Conservation (phyloP, 768 basidiomycete species). For the Trametes coccinea region DNA sequence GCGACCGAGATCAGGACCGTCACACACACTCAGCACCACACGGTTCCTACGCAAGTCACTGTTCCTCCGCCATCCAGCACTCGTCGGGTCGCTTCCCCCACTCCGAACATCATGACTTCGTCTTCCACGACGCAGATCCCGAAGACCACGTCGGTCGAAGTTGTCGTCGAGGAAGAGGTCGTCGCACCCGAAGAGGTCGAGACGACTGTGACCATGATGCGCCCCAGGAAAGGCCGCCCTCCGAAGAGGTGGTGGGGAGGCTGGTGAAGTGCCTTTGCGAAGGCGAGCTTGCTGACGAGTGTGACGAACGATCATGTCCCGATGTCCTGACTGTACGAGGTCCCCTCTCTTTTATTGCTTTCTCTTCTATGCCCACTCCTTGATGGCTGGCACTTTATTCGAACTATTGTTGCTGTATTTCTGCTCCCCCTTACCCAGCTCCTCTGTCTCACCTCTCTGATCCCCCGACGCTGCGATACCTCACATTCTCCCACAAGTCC, state of each 20-base stretch:
- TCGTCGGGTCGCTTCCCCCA: conserved; percentile 70
- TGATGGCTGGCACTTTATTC: conserved; percentile 25
- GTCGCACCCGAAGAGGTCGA: conserved; percentile 44
- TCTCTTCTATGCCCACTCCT: conserved; percentile 36
- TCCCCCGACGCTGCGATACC: conserved; percentile 22
- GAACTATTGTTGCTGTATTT: conserved; percentile 22
- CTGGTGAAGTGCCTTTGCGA: conserved; percentile 25
- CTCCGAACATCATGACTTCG: conserved; percentile 61
- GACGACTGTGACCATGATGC: conserved; percentile 21
- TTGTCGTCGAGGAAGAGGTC: conserved; percentile 58
- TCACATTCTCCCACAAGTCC: conserved; percentile 20
- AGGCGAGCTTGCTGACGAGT: conserved; percentile 19
- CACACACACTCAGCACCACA: conserved; percentile 37
- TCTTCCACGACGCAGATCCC: conserved; percentile 60
- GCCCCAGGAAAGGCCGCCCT: conserved; percentile 22
- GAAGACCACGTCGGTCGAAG: conserved; percentile 71
- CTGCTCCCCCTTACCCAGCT: conserved; percentile 13
- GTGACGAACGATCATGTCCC: conserved; percentile 29
- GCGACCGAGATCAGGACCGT: conserved; percentile 52
- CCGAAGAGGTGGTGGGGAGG: conserved; percentile 31
- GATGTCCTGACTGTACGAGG: conserved; percentile 27
- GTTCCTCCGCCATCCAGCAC: conserved; percentile 79
- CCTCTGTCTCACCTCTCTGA: conserved; percentile 33
- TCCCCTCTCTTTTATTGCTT: conserved; percentile 32
- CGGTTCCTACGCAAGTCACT: conserved; percentile 43